Conservation (phyloP, 2,329 filamentous ascomycete species). For the Monilinia vaccinii-corymbosi region DNA sequence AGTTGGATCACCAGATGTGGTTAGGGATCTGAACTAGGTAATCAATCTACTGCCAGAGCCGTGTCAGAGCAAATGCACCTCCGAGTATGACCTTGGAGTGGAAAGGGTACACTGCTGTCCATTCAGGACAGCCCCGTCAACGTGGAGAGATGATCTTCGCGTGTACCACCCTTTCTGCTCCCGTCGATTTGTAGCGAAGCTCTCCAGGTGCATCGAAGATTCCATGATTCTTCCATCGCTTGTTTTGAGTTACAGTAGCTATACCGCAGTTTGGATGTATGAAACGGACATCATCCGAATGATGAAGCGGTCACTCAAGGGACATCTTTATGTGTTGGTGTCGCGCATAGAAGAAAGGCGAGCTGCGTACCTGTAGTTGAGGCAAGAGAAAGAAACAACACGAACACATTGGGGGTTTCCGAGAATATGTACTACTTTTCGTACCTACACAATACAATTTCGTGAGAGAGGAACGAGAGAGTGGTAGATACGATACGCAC, state of each 20-base stretch:
- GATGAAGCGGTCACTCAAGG: background rate
- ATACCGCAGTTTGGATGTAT: constrained; percentile 1
- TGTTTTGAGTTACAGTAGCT: constrained; percentile 5
- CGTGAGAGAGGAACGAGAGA: no score
- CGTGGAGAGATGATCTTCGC: background rate
- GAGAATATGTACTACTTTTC: no score
- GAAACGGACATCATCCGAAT: constrained; percentile 1
- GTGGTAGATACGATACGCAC: no score
- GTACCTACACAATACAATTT: no score
- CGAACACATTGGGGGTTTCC: no score
- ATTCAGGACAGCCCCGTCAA: background rate
- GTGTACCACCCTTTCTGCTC: background rate
- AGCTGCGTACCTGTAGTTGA: background rate
- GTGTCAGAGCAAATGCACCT: background rate
- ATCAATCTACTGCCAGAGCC: background rate
- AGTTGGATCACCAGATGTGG: background rate
- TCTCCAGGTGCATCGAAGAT: constrained; percentile 5
- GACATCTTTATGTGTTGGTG: background rate
- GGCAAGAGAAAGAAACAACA: background rate
- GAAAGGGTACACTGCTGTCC: background rate
- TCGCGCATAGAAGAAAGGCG: constrained; percentile 4
- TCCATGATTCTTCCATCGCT: constrained; percentile 16
- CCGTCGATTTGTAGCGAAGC: background rate
- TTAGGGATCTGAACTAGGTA: background rate
- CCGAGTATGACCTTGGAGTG: background rate